Evolutionary conservation across 2,329 filamentous ascomycete species (phyloP).

Genomic region (Stagonosporopsis chrysanthemi): DNA sequence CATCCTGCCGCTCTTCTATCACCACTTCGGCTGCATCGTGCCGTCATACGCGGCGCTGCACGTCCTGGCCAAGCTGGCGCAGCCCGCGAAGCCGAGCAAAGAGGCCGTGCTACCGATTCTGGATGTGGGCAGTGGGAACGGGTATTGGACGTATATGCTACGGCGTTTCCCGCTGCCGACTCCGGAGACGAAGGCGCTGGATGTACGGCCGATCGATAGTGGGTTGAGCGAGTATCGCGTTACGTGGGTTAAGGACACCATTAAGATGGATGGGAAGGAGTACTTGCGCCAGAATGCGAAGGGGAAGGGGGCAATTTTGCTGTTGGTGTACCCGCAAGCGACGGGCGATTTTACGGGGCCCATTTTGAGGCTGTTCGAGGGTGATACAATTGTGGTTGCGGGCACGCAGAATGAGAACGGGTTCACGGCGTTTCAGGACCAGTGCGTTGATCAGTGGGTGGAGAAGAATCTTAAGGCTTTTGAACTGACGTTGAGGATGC

Average conservation of each 20-base stretch:
- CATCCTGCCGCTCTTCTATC: constrained; percentile 75
- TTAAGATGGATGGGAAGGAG: constrained; percentile 65
- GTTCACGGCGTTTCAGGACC: constrained; percentile 72
- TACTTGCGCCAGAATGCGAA: constrained; percentile 60
- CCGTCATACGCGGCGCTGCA: constrained; percentile 72
- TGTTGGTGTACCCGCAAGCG: constrained; percentile 78
- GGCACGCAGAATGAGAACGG: constrained; percentile 78
- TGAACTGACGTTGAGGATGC: constrained; percentile 68
- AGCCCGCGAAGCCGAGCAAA: constrained; percentile 40
- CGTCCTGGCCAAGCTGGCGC: constrained; percentile 63
- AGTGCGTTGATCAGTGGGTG: constrained; percentile 73
- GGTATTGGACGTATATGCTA: constrained; percentile 79
- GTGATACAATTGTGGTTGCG: constrained; percentile 72
- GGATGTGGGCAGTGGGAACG: constrained; percentile 75
- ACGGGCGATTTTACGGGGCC: constrained; percentile 70
- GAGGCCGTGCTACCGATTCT: constrained; percentile 60
- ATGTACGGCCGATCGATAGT: constrained; percentile 70
- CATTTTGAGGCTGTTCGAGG: constrained; percentile 67
- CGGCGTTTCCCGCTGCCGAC: constrained; percentile 70
- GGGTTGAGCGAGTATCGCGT: constrained; percentile 72
- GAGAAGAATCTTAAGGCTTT: constrained; percentile 64
- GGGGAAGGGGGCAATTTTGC: constrained; percentile 64
- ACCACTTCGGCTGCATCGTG: constrained; percentile 78
- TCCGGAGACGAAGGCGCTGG: constrained; percentile 62
- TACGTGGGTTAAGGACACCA: constrained; percentile 72